These are phyloP conservation scores for Pelargonium myrrhifolium DNA, from an alignment of 441 rosid species.

Conservation along the genomic window DNA sequence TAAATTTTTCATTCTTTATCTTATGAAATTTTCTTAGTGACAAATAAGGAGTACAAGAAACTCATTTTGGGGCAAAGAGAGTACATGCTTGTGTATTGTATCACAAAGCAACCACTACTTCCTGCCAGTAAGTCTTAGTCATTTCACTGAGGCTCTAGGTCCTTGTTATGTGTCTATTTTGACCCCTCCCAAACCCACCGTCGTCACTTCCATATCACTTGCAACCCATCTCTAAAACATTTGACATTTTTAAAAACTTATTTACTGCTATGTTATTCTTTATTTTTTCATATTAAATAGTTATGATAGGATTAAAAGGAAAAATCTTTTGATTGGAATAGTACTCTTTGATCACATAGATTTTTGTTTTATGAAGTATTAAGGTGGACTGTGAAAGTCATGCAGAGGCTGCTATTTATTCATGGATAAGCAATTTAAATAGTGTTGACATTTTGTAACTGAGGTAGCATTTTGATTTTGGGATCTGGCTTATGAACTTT, in stretches of 20 bases:
- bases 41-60: not conserved
- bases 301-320: not conserved
- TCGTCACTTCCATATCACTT: not conserved
- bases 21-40: not conserved
- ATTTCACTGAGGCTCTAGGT: not conserved
- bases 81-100: not conserved
- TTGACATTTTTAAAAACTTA: not conserved
- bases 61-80: too few species aligned
- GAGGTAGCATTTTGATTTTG: not conserved
- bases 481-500: not conserved
- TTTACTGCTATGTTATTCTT: not conserved
- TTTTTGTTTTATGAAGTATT: not conserved
- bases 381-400: not conserved
- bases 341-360: not conserved
- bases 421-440: not conserved
- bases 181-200: not conserved
- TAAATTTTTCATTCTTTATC: not conserved
- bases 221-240: not conserved
- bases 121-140: not conserved
- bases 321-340: not conserved
- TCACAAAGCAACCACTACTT: not conserved
- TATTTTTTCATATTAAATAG: not conserved
- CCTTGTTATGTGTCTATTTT: not conserved
- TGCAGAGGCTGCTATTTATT: not conserved
- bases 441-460: not conserved